phyloP scores from a whole-genome alignment of 2,329 filamentous ascomycete species.

The Monosporascus sp. region DNA sequence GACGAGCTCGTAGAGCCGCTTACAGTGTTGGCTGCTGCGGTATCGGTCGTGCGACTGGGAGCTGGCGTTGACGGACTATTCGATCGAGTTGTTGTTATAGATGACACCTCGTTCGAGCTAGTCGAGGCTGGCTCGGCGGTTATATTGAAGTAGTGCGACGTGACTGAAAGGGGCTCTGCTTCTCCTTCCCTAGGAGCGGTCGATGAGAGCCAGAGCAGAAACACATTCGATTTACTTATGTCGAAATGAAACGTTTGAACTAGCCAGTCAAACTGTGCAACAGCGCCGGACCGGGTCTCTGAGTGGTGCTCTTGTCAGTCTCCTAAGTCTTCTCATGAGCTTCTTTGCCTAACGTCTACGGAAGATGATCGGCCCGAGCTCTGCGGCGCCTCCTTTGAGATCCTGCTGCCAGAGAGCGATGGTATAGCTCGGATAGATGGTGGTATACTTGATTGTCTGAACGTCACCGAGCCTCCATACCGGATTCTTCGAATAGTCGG shows the following conservation, averaged over 20 bases:
- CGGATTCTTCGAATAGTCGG: slow-evolving; percentile 5
- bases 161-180: not conserved
- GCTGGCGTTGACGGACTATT: too few species aligned
- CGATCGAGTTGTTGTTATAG: too few species aligned
- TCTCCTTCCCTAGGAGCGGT: not conserved
- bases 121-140: not conserved
- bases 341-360: slow-evolving; percentile 2
- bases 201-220: slow-evolving; percentile 8
- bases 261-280: slow-evolving; percentile 13
- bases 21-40: too few species aligned
- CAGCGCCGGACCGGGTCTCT: slow-evolving; percentile 5
- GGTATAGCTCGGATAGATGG: slow-evolving; percentile 14
- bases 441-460: slow-evolving; percentile 17
- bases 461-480: slow-evolving; percentile 5
- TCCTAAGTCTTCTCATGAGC: too few species aligned
- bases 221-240: slow-evolving; percentile 5
- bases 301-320: not conserved
- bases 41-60: too few species aligned
- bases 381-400: slow-evolving; percentile 2
- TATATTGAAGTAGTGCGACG: slow-evolving; percentile 13
- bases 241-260: slow-evolving; percentile 11
- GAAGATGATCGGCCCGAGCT: slow-evolving; percentile 9
- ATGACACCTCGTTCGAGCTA: too few species aligned
- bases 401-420: slow-evolving; percentile 21
- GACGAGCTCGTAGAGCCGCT: too few species aligned